Conservation (phyloP, 805 yeast genomes). For the Debaryomyces hansenii region DNA sequence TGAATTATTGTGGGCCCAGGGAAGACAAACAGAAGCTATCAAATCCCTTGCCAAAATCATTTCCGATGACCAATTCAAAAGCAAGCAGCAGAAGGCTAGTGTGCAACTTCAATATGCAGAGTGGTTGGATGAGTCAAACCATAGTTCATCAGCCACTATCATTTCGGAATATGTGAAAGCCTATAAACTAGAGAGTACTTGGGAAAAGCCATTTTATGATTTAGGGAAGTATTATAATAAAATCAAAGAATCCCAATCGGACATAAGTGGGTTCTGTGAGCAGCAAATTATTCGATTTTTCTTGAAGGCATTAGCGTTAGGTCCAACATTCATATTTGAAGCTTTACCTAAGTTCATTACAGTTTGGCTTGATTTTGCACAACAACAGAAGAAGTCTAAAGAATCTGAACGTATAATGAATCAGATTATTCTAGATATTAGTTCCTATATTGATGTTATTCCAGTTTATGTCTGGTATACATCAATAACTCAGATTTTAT, state of each 20-base stretch:
- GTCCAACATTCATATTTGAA: constrained; percentile 71
- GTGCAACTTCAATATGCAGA: constrained; percentile 77
- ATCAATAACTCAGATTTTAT: constrained; percentile 80
- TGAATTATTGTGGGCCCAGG: constrained; percentile 83
- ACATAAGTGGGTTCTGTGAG: constrained; percentile 51
- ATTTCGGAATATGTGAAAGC: constrained; percentile 67
- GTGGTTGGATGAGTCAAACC: constrained; percentile 87
- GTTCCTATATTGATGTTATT: constrained; percentile 44
- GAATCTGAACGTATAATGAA: constrained; percentile 40
- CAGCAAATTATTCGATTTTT: constrained; percentile 55
- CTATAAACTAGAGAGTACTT: constrained; percentile 49
- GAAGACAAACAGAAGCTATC: constrained; percentile 83
- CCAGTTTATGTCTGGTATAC: constrained; percentile 69
- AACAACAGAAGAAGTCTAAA: constrained; percentile 18
- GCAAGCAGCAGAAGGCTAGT: constrained; percentile 26
- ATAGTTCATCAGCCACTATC: constrained; percentile 73
- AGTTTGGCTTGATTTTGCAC: constrained; percentile 82
- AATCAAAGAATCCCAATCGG: constrained; percentile 65
- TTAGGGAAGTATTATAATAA: constrained; percentile 80
- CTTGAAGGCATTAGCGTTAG: constrained; percentile 57
- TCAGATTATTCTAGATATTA: constrained; percentile 50
- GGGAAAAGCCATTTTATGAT: constrained; percentile 81
- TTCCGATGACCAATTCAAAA: constrained; percentile 17
- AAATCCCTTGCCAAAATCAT: constrained; percentile 53
- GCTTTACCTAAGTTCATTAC: constrained; percentile 88